These are phyloP conservation scores for Pisolithus microcarpus DNA, from an alignment of 768 basidiomycete genomes.

Conservation along the genomic window DNA sequence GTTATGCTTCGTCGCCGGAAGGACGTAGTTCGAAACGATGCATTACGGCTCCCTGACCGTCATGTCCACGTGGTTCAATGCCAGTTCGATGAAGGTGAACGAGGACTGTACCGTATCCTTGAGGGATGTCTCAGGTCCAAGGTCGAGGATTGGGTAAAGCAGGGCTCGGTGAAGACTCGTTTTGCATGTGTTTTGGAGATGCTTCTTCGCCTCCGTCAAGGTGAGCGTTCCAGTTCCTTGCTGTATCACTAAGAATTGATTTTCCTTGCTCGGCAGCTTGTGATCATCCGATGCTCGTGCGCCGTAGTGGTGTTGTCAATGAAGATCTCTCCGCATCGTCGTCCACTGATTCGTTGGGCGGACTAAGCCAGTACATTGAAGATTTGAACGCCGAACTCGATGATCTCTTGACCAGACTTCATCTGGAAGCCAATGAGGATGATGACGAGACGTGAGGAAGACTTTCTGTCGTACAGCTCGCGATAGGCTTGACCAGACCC, in stretches of 20 bases:
- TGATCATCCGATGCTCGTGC: background rate
- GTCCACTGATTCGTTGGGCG: background rate
- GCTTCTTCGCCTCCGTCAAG: background rate
- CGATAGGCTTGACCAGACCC: background rate
- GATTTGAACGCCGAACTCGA: background rate
- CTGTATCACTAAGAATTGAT: background rate
- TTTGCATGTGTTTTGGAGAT: background rate
- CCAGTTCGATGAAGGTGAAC: background rate
- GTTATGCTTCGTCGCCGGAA: background rate
- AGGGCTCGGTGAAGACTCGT: background rate
- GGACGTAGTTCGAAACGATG: background rate
- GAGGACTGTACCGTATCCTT: background rate
- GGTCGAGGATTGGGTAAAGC: background rate
- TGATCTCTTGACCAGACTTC: background rate
- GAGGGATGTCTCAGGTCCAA: background rate
- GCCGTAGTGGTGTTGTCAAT: background rate
- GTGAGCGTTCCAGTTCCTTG: background rate
- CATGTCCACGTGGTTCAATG: background rate
- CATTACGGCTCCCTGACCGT: background rate
- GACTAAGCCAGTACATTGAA: background rate
- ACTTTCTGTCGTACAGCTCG: background rate
- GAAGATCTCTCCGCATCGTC: background rate
- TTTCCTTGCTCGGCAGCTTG: background rate
- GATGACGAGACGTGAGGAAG: background rate
- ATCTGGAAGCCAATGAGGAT: background rate